Conservation (phyloP, 2,329 filamentous ascomycete genomes). For the Alternaria ventricosa region DNA sequence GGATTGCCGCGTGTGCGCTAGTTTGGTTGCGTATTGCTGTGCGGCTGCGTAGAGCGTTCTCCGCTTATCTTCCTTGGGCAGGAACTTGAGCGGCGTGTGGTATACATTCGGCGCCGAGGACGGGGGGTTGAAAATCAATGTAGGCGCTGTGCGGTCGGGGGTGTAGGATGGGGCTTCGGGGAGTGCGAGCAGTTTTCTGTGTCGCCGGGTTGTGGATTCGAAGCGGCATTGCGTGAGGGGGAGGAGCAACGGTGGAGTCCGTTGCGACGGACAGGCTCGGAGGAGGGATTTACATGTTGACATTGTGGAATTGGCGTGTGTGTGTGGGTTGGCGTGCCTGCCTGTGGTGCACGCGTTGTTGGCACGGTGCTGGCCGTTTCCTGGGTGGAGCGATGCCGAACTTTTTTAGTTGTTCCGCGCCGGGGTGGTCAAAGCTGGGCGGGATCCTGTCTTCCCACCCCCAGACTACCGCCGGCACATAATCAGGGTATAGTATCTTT, state of each 20-base stretch:
- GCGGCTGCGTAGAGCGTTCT: constrained; percentile 53
- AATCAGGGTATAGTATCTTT: too few species aligned
- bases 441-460: background rate
- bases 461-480: background rate
- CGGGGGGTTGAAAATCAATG: constrained; percentile 67
- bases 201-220: constrained; percentile 55
- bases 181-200: constrained; percentile 55
- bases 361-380: constrained; percentile 17
- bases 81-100: constrained; percentile 69
- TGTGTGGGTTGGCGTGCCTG: constrained; percentile 20
- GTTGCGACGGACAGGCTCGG: constrained; percentile 28
- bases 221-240: constrained; percentile 46
- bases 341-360: constrained; percentile 11
- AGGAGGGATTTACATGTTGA: constrained; percentile 42
- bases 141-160: constrained; percentile 33
- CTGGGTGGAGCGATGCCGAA: constrained; percentile 18
- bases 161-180: constrained; percentile 55
- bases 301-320: constrained; percentile 36
- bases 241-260: constrained; percentile 26
- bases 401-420: constrained; percentile 39
- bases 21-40: constrained; percentile 27
- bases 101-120: constrained; percentile 68
- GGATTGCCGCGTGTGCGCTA: constrained; percentile 27
- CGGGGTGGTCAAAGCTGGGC: constrained; percentile 17
- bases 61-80: constrained; percentile 65